A percentile compares a stretch with the other conserved stretches of the same genome.
phyloP scores from a whole-genome alignment of 495 filamentous ascomycete genomes.

The Pseudevernia furfuracea region DNA sequence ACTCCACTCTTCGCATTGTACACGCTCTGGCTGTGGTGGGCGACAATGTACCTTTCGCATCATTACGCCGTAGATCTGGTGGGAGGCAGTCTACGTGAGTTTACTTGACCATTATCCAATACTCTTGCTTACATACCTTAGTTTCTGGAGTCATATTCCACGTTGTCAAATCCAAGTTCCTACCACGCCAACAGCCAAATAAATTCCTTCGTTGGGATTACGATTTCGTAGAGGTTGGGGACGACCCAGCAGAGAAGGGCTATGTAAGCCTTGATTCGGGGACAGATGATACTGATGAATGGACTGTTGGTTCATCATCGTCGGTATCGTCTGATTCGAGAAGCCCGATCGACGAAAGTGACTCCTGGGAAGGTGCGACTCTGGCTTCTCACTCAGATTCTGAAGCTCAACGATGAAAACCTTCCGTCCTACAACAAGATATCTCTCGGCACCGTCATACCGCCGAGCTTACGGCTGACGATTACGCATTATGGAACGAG shows the following conservation, averaged over 20 bases:
- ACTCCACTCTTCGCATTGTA: constrained; percentile 71
- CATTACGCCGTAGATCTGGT: constrained; percentile 93
- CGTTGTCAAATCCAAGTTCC: constrained; percentile 66
- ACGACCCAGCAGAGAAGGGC: constrained; percentile 44
- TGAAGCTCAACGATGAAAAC: constrained; percentile 39
- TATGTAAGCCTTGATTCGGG: constrained; percentile 54
- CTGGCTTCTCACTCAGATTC: constrained; percentile 48
- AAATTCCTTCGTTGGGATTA: constrained; percentile 92
- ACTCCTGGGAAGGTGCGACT: constrained; percentile 57
- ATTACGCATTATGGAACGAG: constrained; percentile 1
- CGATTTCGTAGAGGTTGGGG: constrained; percentile 81
- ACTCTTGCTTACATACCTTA: constrained; percentile 21
- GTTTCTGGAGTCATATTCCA: constrained; percentile 75
- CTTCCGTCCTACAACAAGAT: background rate
- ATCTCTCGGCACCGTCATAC: constrained; percentile 12
- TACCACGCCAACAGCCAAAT: constrained; percentile 70
- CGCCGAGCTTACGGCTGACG: constrained; percentile 6
- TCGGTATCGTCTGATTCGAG: constrained; percentile 56
- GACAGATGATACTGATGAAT: constrained; percentile 57
- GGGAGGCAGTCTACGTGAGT: constrained; percentile 62
- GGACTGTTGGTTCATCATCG: constrained; percentile 67
- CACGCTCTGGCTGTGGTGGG: constrained; percentile 91
- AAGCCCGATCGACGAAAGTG: constrained; percentile 54
- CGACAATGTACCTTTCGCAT: constrained; percentile 96
- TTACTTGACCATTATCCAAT: constrained; percentile 7